phyloP scores from a whole-genome alignment of 2,329 filamentous ascomycete species.

The Zasmidium citrigriseum region DNA sequence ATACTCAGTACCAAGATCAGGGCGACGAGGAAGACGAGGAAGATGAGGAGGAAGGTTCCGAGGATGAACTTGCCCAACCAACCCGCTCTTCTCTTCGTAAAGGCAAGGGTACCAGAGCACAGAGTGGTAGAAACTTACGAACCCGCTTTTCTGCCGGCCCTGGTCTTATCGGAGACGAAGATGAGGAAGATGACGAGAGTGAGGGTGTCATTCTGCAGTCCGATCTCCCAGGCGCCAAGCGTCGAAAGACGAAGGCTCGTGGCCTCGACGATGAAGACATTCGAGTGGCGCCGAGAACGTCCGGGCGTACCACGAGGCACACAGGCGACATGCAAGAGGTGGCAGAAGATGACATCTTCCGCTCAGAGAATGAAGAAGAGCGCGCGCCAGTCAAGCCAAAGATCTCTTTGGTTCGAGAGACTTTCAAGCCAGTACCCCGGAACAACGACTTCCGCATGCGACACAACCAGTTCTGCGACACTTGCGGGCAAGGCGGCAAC shows the following conservation, averaged over 20 bases:
- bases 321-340: slow-evolving; percentile 55
- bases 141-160: not conserved
- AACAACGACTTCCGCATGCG: slow-evolving; percentile 67
- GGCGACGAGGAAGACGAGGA: slow-evolving; percentile 25
- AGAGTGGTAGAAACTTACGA: not conserved
- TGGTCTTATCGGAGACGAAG: slow-evolving; percentile 9
- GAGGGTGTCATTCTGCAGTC: slow-evolving; percentile 38
- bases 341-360: slow-evolving; percentile 58
- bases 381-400: slow-evolving; percentile 50
- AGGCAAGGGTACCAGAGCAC: slow-evolving; percentile 4
- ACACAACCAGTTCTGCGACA: slow-evolving; percentile 72
- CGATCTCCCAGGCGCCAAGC: slow-evolving; percentile 41
- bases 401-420: slow-evolving; percentile 65
- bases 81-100: slow-evolving; percentile 18
- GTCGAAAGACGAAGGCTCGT: slow-evolving; percentile 37
- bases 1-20: slow-evolving; percentile 25
- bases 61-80: slow-evolving; percentile 20
- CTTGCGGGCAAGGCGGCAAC: slow-evolving; percentile 62
- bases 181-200: slow-evolving; percentile 32
- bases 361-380: slow-evolving; percentile 43
- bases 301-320: slow-evolving; percentile 48
- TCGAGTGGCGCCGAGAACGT: slow-evolving; percentile 43
- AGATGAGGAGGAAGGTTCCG: slow-evolving; percentile 19
- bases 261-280: slow-evolving; percentile 7
- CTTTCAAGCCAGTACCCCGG: slow-evolving; percentile 64